Conservation (phyloP, 1,284 basidiomycete species). For the Cutaneotrichosporon cavernicola region DNA sequence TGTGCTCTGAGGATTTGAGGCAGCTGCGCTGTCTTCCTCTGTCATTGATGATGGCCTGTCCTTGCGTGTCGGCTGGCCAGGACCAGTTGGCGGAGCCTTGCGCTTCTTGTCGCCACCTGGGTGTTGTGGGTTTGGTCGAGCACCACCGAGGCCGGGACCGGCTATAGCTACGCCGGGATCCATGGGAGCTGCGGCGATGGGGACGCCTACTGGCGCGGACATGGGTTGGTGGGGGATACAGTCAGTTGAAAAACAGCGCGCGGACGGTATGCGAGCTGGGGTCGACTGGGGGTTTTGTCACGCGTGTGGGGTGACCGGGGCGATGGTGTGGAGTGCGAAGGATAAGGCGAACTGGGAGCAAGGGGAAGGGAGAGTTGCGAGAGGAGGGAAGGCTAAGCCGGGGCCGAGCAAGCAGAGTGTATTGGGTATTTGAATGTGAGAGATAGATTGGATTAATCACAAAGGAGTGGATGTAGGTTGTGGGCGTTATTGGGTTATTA, state of each 20-base stretch:
- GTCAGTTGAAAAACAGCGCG: neutral
- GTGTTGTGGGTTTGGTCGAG: neutral
- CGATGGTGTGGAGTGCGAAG: constrained; percentile 1
- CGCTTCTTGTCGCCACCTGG: constrained; percentile 52
- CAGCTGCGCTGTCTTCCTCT: constrained; percentile 35
- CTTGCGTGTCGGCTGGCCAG: constrained; percentile 17
- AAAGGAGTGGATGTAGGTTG: neutral
- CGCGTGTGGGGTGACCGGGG: constrained; percentile 2
- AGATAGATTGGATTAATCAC: neutral
- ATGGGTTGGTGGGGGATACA: constrained; percentile 3
- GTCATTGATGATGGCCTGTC: constrained; percentile 30
- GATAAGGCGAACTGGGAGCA: neutral
- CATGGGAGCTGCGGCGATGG: constrained; percentile 19
- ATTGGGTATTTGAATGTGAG: neutral
- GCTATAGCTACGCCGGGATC: constrained; percentile 5
- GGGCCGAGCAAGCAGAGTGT: neutral
- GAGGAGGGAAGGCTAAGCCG: neutral
- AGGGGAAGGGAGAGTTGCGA: neutral
- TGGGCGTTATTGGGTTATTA: neutral
- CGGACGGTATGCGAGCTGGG: constrained; percentile 6
- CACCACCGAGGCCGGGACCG: neutral
- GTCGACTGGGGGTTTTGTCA: neutral
- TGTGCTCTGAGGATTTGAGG: constrained; percentile 1
- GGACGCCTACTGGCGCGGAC: constrained; percentile 23
- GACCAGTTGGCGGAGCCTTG: constrained; percentile 33